These are phyloP conservation scores for Sonneratia alba DNA, from an alignment of 345 rosid species.

Conservation along the genomic window DNA sequence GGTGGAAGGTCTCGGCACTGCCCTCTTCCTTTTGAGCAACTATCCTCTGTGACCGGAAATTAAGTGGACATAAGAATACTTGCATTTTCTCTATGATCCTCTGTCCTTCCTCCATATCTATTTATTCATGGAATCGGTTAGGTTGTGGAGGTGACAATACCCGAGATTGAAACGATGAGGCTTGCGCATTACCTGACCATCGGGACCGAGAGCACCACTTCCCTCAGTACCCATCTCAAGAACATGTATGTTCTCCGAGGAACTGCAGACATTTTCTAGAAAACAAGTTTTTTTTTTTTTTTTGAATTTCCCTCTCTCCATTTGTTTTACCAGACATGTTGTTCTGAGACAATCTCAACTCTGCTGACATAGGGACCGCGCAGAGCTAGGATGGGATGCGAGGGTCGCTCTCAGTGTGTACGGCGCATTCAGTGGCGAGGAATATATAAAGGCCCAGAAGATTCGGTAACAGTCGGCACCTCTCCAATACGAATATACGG, in stretches of 20 bases:
- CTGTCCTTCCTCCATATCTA: neutral
- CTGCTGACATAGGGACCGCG: slow-evolving; percentile 26
- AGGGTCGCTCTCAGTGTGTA: slow-evolving; percentile 54
- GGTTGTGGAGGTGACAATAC: slow-evolving; percentile 59
- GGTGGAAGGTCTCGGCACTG: slow-evolving; percentile 40
- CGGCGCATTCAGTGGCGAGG: slow-evolving; percentile 47
- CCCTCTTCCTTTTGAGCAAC: neutral
- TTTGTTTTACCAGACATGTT: neutral
- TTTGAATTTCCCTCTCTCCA: neutral
- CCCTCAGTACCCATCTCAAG: slow-evolving; percentile 36
- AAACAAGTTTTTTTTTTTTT: no score
- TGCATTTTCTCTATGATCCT: neutral
- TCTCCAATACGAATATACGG: no score
- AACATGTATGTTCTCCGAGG: slow-evolving; percentile 29
- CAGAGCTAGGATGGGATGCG: slow-evolving; percentile 53
- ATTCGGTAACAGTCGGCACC: slow-evolving; percentile 27
- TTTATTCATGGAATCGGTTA: slow-evolving; percentile 1
- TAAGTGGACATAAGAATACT: neutral
- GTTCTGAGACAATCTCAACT: slow-evolving; percentile 5
- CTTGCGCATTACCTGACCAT: slow-evolving; percentile 66
- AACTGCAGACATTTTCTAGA: neutral
- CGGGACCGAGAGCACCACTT: slow-evolving; percentile 48
- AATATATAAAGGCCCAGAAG: slow-evolving; percentile 54
- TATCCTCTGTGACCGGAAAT: neutral
- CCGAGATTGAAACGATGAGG: slow-evolving; percentile 65